These are phyloP conservation scores for Xylaria sp. DNA, from an alignment of 2,329 filamentous ascomycete genomes.

Conservation along the genomic window DNA sequence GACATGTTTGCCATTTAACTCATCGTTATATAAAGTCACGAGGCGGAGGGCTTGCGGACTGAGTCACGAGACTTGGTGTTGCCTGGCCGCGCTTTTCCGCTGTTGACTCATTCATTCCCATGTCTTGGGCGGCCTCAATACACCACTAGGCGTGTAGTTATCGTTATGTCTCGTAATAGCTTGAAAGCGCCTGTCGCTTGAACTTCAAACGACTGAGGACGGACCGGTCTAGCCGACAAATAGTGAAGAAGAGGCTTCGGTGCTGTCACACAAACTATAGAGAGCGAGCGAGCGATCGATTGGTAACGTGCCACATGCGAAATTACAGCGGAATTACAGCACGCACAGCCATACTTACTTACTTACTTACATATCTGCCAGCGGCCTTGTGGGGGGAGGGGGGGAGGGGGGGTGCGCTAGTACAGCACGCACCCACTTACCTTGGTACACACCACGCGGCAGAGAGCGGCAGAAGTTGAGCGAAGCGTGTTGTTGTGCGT, in stretches of 20 bases:
- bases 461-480: slow-evolving; percentile 20
- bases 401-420: no score
- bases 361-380: no score
- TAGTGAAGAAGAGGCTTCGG: background rate
- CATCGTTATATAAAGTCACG: background rate
- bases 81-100: slow-evolving; percentile 10
- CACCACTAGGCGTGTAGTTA: slow-evolving; percentile 3
- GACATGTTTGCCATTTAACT: background rate
- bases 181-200: background rate
- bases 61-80: slow-evolving; percentile 26
- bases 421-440: no score
- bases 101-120: slow-evolving; percentile 29
- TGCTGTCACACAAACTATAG: background rate
- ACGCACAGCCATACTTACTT: slow-evolving; percentile 17
- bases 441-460: slow-evolving; percentile 13
- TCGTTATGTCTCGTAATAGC: background rate
- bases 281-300: no score
- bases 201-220: background rate
- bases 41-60: background rate
- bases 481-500: no score
- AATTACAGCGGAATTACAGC: no score
- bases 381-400: slow-evolving; percentile 2
- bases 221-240: slow-evolving; percentile 28
- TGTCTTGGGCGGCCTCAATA: slow-evolving; percentile 27
- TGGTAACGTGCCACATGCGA: slow-evolving; percentile 14